Evolutionary conservation across 306 rosid genomes (phyloP).

Genomic region (Fagus sylvatica): DNA sequence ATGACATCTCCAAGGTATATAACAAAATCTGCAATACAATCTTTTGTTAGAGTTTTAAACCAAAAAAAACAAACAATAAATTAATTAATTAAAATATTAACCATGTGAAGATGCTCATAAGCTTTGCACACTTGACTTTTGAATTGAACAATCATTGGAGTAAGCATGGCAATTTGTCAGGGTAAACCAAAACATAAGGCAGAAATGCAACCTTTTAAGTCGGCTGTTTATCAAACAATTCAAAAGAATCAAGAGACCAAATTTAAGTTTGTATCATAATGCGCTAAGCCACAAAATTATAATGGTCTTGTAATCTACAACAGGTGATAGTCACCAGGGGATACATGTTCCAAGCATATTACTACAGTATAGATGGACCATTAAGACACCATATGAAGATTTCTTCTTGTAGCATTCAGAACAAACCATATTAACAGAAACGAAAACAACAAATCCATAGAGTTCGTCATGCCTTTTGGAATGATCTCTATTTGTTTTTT

Average conservation of each 20-base stretch:
- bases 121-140: background rate
- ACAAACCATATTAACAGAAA: background rate
- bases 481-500: background rate
- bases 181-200: too few species aligned
- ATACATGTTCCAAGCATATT: background rate
- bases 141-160: background rate
- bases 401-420: background rate
- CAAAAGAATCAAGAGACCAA: background rate
- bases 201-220: too few species aligned
- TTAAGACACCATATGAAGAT: background rate
- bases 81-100: background rate
- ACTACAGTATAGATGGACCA: background rate
- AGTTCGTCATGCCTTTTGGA: background rate
- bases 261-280: background rate
- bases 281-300: too few species aligned
- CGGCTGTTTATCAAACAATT: background rate
- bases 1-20: slow-evolving; percentile 85
- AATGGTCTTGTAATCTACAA: background rate
- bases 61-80: background rate
- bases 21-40: slow-evolving; percentile 65
- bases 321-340: background rate
- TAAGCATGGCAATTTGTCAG: background rate
- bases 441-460: background rate
- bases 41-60: slow-evolving; percentile 2
- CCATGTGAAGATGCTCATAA: background rate